A percentile compares a stretch with the other conserved stretches of the same genome.
Evolutionary conservation across 1,139 yeast species (phyloP).

Genomic region (Kurtzmaniella quercitrusa): DNA sequence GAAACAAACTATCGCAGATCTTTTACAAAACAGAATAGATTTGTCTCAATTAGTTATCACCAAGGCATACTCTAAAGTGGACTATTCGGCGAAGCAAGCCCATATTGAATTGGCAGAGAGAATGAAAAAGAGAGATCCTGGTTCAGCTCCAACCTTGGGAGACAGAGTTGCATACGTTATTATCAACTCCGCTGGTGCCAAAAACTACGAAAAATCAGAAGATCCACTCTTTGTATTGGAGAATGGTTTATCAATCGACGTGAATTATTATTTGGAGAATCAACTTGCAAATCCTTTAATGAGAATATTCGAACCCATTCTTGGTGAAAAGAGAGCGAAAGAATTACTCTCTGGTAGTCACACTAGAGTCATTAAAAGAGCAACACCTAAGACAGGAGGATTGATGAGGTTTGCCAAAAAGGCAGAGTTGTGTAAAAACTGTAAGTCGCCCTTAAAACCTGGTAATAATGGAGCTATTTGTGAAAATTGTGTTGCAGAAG

Average conservation of each 20-base stretch:
- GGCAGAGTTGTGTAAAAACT: constrained; percentile 82
- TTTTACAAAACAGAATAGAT: constrained; percentile 87
- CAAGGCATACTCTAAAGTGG: constrained; percentile 83
- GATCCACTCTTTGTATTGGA: constrained; percentile 93
- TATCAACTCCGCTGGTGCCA: constrained; percentile 76
- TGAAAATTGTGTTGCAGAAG: constrained; percentile 66
- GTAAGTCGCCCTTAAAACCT: constrained; percentile 73
- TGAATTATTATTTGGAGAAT: constrained; percentile 88
- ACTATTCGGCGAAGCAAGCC: constrained; percentile 94
- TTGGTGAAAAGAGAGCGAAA: constrained; percentile 81
- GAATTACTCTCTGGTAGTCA: constrained; percentile 78
- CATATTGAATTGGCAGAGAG: constrained; percentile 95
- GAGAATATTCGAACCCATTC: constrained; percentile 91
- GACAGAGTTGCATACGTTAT: constrained; percentile 98
- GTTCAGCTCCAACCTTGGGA: constrained; percentile 94
- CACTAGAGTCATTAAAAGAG: constrained; percentile 70
- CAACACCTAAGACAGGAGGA: constrained; percentile 68
- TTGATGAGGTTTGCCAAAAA: constrained; percentile 89
- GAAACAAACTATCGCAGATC: constrained; percentile 82
- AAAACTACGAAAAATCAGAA: constrained; percentile 92
- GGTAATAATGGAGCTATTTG: constrained; percentile 77
- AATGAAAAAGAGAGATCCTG: constrained; percentile 95
- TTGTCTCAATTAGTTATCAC: constrained; percentile 92
- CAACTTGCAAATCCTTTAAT: constrained; percentile 89
- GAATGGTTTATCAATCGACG: constrained; percentile 88